Evolutionary conservation across 106 monocot species (phyloP), one percentile per base, ranked within the genome.

Genomic region (Hemerocallis citrina): DNA sequence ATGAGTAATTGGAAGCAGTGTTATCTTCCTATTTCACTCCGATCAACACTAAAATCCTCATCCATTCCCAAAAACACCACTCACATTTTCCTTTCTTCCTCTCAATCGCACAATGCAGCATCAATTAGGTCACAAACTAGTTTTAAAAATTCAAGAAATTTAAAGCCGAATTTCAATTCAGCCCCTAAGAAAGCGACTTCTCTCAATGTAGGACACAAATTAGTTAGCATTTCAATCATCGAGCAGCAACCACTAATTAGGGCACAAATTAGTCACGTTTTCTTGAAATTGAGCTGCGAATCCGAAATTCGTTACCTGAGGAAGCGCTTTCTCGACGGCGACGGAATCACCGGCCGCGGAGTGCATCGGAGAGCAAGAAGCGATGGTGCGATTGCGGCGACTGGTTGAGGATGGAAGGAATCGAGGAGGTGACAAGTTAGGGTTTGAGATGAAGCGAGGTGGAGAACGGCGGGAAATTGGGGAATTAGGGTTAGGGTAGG

Each of bases 291-390:
- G 41, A 45, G n/a, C n/a, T n/a, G 37, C 3, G 29, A 15, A 14
- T 29, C 0, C 25, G 3, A 55, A 12, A 33, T 32, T 34, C 22
- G 2, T 1, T 33, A 77, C 76, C 76, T 71, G 76, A 50, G 76
- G 27, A 25, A 66, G 37, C 23, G 22, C 11, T 16, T 22, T 13
- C 16, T 74, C 63, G 31, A 23, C 16, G 57, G 16, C 7, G 22
- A 16, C 39, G 31, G 44, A 11, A 8, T 54, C 54, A 32, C 9
- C 31, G 15, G 17, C 54, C 16, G 54, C 20, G 25, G 14, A 17
- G 17, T 28, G 50, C 69, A 60, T 61, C 23, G 50, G 27, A 8
- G 36, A 51, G 61, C 49, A 61, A 5, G 11, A 52, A 23, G 50
- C 14, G 25, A 59, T n/a, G 13, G 17, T 69, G 9, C 66, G 36